Base-by-base conservation (phyloP, 2,329 filamentous ascomycete species). In the Cercospora brassicicola region DNA sequence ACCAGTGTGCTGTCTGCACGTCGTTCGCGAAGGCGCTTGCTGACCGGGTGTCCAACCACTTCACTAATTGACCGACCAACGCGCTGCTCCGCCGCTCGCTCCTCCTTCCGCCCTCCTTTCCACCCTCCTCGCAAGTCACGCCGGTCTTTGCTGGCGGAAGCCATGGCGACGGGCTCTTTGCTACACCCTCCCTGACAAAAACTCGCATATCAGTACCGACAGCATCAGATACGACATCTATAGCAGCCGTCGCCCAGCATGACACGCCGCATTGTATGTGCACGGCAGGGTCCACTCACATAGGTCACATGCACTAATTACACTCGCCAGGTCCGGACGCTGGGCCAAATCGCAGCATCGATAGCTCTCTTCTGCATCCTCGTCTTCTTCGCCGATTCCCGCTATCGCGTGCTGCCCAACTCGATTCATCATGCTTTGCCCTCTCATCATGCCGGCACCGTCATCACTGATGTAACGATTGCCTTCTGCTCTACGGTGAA, bases 381-480 rank as follows among this genome's bases (percentile, higher is more conserved):
- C 74, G 81, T 94, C 75, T 89, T 94, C 79, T 86, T 96, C 79
- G 89, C 97, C 83, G 94, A 97, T 82, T 91, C 90, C 77, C 92
- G 91, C 78, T 96, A 95, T 83, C 88, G 91, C 73, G 91, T 97
- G 68, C 88, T 97, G 39, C 94, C 94, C 51, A 89, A 89, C 75
- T 88, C 90, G 68, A 90, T 97, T 73, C 94, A 97, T 84, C 91
- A 89, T 78, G 92, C 94, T 79, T 88, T 96, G 76, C 94, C 94
- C 28, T 87, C 89, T 69, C 93, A 97, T 80, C 91, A 96, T 77
- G 88, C 91, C 53, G 93, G 93, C 71, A 86, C 91, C 68, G 89
- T 96, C 75, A 88, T 97, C 75, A 96, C 92, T 77, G 94, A 97
- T 81, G 85, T 97, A 68, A 91, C 89, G 36, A 85, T 97, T 71